Base-by-base conservation (phyloP, 805 yeast genomes). In the Kuraishia piskuri region DNA sequence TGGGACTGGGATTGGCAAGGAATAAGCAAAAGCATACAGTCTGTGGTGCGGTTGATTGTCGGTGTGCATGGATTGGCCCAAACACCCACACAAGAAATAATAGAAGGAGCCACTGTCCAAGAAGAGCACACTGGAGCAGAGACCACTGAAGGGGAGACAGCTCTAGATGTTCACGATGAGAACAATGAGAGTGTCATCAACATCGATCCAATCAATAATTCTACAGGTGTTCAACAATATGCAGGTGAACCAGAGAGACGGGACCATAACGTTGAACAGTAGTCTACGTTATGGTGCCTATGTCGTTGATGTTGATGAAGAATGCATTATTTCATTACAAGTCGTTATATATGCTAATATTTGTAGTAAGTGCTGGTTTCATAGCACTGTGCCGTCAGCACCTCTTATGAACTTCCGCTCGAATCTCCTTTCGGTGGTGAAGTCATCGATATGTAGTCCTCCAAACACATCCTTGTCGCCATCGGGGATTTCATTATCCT, bases 1-100 rank as follows among this genome's bases (percentile, higher is more conserved):
- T 75, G 79, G 78, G 56, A 68, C 49, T 70, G 66, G 70, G 44
- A 51, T 21, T 51, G 36, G 22, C 40, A 31, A 8, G 40, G 40
- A 31, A 31, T 31, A 7, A 31, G 17, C n/a, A 31, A 31, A 31
- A 3, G n/a, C 14, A 31, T 31, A 31, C 40, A 31, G 40, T 8
- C 17, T 5, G 17, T 12, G 8, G 4, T 31, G 40, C 4, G 40
- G 17, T 31, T 31, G 7, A n/a, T 10, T 31, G 3, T 12, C 9
- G 40, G 17, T 3, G 40, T 3, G 17, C 40, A 31, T 12, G 14
- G 17, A 10, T 3, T n/a, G 19, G 31, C 12, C 44, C 50, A 23
- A 22, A 19, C 12, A 20, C 12, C 23, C 31, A 22, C 24, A 36
- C 2, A 17, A 22, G 14, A 19, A 49, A 9, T 5, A 20, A 23